phyloP scores from a whole-genome alignment of 2,329 filamentous ascomycete genomes.

The Colletotrichum simmondsii region DNA sequence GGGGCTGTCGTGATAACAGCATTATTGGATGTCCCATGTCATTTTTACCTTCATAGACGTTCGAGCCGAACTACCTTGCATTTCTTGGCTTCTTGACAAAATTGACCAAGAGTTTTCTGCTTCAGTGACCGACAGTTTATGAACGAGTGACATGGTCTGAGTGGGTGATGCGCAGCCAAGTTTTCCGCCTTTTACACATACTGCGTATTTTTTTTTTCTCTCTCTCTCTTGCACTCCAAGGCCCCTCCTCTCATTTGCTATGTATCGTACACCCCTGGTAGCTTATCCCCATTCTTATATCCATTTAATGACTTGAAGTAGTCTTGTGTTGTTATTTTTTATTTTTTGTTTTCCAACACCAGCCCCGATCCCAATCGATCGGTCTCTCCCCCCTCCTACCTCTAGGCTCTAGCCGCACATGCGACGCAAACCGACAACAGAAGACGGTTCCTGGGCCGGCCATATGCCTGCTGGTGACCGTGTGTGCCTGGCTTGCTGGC shows the following conservation, averaged over 20 bases:
- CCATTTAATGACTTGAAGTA: not conserved
- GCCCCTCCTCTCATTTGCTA: not conserved
- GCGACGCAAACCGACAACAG: not conserved
- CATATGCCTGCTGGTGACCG: not conserved
- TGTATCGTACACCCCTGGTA: not conserved
- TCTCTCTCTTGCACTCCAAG: not conserved
- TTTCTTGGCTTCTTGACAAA: not conserved
- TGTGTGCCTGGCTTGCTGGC: conserved; percentile 6
- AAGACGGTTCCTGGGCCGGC: conserved; percentile 2
- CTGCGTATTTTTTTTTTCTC: no score
- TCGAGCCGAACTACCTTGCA: not conserved
- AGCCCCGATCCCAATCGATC: not conserved
- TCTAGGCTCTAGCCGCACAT: not conserved
- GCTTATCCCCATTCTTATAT: not conserved
- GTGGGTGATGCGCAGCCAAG: not conserved
- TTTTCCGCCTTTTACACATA: not conserved
- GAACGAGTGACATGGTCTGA: not conserved
- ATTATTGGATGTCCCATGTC: not conserved
- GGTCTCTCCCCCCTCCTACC: not conserved
- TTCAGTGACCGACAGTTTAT: not conserved
- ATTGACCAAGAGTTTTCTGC: not conserved
- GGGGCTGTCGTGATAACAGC: not conserved
- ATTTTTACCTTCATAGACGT: not conserved
- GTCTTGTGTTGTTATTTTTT: not conserved
- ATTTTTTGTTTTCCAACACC: not conserved